A percentile compares a stretch with the other conserved stretches of the same genome.
Conservation (phyloP, 495 filamentous ascomycete species). For the Annulohypoxylon stygium region DNA sequence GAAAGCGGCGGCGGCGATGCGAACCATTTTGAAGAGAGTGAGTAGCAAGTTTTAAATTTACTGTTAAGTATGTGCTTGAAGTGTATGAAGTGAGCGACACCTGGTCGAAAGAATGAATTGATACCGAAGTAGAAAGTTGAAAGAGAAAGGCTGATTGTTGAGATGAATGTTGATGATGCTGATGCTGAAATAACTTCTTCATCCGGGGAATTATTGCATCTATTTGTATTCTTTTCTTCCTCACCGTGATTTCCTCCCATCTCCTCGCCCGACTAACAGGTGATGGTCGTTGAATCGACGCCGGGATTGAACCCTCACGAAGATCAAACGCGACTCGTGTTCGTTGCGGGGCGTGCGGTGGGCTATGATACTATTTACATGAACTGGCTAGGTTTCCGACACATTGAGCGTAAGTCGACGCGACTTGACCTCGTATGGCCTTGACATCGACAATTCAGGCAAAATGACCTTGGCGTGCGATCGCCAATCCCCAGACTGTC, state of each 20-base stretch:
- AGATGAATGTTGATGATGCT: conserved; percentile 9
- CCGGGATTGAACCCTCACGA: conserved; percentile 20
- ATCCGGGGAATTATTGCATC: neutral
- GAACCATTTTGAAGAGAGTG: conserved; percentile 55
- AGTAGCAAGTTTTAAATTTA: conserved; percentile 15
- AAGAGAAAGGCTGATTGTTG: conserved; percentile 13
- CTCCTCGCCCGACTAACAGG: conserved; percentile 25
- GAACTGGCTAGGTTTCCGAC: neutral
- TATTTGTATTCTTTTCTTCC: conserved; percentile 37
- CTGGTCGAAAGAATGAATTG: conserved; percentile 45
- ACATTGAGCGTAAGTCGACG: conserved; percentile 17
- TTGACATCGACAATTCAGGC: neutral
- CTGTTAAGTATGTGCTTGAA: conserved; percentile 20
- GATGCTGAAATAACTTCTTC: neutral
- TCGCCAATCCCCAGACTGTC: conserved; percentile 38
- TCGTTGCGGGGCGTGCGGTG: conserved; percentile 2
- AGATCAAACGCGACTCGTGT: conserved; percentile 36
- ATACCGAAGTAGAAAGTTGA: conserved; percentile 18
- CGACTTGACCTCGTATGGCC: conserved; percentile 15
- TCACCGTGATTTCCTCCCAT: neutral
- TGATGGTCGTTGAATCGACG: conserved; percentile 26
- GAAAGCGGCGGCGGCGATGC: conserved; percentile 49
- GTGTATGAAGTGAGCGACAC: conserved; percentile 43
- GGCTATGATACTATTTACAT: conserved; percentile 4
- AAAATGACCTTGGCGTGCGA: conserved; percentile 38